Base-by-base conservation (phyloP, 768 basidiomycete genomes). In the Porpolomopsis calyptriformis region DNA sequence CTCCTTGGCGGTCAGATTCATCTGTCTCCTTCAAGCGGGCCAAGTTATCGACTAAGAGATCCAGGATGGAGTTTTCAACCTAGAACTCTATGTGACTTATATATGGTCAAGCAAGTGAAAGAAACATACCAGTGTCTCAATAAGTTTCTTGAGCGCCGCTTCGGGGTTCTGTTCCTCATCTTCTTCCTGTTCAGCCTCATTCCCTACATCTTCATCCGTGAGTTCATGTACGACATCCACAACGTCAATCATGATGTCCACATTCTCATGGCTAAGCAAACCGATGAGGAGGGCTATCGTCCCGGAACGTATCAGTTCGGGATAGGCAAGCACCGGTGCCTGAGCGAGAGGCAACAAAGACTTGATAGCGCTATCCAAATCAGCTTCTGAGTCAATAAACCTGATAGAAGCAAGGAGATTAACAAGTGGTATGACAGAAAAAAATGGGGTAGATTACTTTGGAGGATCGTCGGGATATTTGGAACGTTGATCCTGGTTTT, bases 311-410 rank as follows among this genome's bases (percentile, higher is more conserved):
- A 93, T 76, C 42, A 98, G 72, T 59, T 98, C 92, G 19, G 91
- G 84, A 60, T 96, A 99, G 49, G 91, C 85, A 18, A 88, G 60
- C 5, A 72, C 68, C 0, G 93, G 86, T 3, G 75, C 76, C 58
- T 96, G 91, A 1, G 94, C 85, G 18, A 99, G 70, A 4, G 92
- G 84, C n/a, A 96, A 70, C 38, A 99, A 65, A 1, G 79, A 74
- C 61, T 94, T 93, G 45, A 98, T 77, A 6, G 91, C 78, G 46
- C 71, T 69, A 58, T 98, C 92, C 4, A 99, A 77, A 58, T 96
- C 91, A 20, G 90, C 88, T 70, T 99, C 96, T 1, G 96, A 98
- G 61, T 98, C 96, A 55, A 99, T 97, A 72, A 98, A 99, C 63
- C 94, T 98, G 40, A 18, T 22, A 7, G 26, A 22, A 9, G 24